These are phyloP conservation scores for Ustilago vetiveriae DNA, from an alignment of 1,284 basidiomycete genomes.

Conservation along the genomic window DNA sequence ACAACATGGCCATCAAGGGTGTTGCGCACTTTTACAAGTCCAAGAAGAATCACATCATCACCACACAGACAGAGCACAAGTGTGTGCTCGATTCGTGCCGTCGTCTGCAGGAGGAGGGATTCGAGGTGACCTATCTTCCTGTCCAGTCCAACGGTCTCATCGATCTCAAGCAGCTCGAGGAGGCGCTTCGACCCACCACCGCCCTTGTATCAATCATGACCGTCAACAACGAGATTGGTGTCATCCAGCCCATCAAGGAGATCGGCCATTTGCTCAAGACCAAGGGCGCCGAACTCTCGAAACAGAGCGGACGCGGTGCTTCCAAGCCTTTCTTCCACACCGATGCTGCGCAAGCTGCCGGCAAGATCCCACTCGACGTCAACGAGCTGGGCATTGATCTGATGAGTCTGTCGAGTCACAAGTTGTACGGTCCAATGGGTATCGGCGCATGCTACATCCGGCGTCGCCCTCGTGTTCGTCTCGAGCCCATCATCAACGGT, in stretches of 20 bases:
- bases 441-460: conserved; percentile 94
- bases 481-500: conserved; percentile 94
- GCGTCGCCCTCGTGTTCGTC: conserved; percentile 86
- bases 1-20: conserved; percentile 98
- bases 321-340: conserved; percentile 87
- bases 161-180: conserved; percentile 78
- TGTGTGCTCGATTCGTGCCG: conserved; percentile 98
- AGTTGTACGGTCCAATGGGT: conserved; percentile 98
- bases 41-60: conserved; percentile 72
- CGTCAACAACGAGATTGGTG: conserved; percentile 99
- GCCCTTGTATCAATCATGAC: conserved; percentile 95
- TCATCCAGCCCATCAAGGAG: conserved; percentile 95
- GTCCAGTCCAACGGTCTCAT: conserved; percentile 88
- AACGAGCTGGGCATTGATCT: conserved; percentile 95
- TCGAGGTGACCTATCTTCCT: conserved; percentile 96
- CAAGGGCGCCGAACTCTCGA: conserved; percentile 74
- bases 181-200: conserved; percentile 82
- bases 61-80: conserved; percentile 83
- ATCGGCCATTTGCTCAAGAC: conserved; percentile 81
- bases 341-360: conserved; percentile 94
- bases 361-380: conserved; percentile 76
- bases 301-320: conserved; percentile 71
- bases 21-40: conserved; percentile 80
- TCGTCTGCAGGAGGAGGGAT: conserved; percentile 93
- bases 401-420: conserved; percentile 96